These are phyloP conservation scores for Nicotiana tabacum DNA, from an alignment of 257 asterid genomes.

Conservation along the genomic window DNA sequence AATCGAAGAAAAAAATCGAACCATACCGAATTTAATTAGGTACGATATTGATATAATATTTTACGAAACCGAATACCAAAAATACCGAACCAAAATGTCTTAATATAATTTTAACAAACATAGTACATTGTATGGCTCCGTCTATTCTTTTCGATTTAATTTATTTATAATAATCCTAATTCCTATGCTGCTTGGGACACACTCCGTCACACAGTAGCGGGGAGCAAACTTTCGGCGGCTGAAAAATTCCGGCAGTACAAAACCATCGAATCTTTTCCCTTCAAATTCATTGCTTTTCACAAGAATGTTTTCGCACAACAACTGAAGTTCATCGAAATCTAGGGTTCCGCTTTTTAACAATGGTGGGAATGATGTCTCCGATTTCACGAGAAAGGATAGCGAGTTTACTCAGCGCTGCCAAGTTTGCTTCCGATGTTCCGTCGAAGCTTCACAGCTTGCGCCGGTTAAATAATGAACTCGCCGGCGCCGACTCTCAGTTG, in stretches of 20 bases:
- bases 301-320: background rate
- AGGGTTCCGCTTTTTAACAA: slow-evolving; percentile 24
- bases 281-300: background rate
- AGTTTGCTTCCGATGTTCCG: slow-evolving; percentile 40
- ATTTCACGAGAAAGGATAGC: slow-evolving; percentile 47
- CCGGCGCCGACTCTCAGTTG: slow-evolving; percentile 41
- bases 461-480: slow-evolving; percentile 52
- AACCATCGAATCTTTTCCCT: too few relatives aligned
- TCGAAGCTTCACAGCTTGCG: slow-evolving; percentile 61
- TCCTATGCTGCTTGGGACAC: background rate
- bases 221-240: background rate
- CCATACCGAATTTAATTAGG: too few relatives aligned
- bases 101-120: too few relatives aligned
- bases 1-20: too few relatives aligned
- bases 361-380: slow-evolving; percentile 50
- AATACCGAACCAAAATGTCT: too few relatives aligned
- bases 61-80: too few relatives aligned
- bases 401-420: slow-evolving; percentile 43
- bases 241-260: background rate
- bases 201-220: background rate
- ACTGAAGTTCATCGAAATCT: slow-evolving; percentile 5
- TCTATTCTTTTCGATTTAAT: too few relatives aligned
- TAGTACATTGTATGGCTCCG: too few relatives aligned
- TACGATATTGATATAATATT: too few relatives aligned
- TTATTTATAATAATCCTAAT: background rate